Percentiles rank a stretch among this genome's conserved stretches.
Conservation (phyloP, 495 filamentous ascomycete species). For the Trichoderma asperelloides region DNA sequence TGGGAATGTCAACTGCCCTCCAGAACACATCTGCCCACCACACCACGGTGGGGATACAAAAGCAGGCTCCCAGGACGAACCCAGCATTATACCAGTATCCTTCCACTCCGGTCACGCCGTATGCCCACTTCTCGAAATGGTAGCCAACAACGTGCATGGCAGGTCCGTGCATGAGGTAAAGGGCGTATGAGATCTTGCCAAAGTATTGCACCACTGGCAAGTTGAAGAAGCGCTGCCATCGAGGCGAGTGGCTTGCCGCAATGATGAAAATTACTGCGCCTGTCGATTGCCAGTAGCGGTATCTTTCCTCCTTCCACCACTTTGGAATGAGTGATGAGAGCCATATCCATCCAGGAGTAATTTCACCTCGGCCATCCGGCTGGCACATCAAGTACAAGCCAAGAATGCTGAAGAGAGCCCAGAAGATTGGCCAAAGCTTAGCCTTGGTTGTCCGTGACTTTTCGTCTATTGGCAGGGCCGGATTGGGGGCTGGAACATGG, state of each 20-base stretch:
- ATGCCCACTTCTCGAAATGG: slow-evolving; percentile 25
- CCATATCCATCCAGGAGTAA: slow-evolving; percentile 30
- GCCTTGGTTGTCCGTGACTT: slow-evolving; percentile 9
- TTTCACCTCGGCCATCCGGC: slow-evolving; percentile 28
- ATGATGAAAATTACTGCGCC: slow-evolving; percentile 33
- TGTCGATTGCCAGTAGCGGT: slow-evolving; percentile 34
- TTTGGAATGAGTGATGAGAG: slow-evolving; percentile 29
- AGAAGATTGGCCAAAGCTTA: slow-evolving; percentile 11
- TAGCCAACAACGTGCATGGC: slow-evolving; percentile 37
- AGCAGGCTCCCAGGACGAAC: slow-evolving; percentile 23
- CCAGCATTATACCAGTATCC: slow-evolving; percentile 24
- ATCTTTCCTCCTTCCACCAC: slow-evolving; percentile 29
- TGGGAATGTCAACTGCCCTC: slow-evolving; percentile 36
- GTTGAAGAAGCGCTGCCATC: slow-evolving; percentile 31
- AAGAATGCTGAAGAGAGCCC: slow-evolving; percentile 21
- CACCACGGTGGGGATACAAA: slow-evolving; percentile 31
- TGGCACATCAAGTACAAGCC: slow-evolving; percentile 34
- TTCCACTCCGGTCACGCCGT: slow-evolving; percentile 27
- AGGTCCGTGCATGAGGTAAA: slow-evolving; percentile 47
- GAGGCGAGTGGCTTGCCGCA: slow-evolving; percentile 23
- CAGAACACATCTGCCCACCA: slow-evolving; percentile 40
- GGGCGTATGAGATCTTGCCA: slow-evolving; percentile 40
- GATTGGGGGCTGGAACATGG: slow-evolving; percentile 14
- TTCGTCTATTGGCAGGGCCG: slow-evolving; percentile 17
- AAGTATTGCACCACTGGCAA: slow-evolving; percentile 32